Evolutionary conservation across 2,329 filamentous ascomycete species (phyloP).

Genomic region (Nemania bipapillata): DNA sequence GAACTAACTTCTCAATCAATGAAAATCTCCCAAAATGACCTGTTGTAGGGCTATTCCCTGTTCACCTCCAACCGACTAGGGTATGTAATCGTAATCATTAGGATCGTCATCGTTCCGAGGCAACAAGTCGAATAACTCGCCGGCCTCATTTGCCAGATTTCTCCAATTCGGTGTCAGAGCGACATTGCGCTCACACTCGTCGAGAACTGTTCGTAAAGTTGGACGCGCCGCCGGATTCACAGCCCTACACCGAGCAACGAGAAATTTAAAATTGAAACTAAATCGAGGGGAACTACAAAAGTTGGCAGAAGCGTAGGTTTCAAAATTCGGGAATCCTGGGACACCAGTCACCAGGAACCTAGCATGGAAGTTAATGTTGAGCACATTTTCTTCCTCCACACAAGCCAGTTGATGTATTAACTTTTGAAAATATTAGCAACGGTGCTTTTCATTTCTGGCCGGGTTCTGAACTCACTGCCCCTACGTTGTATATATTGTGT

Average conservation of each 20-base stretch:
- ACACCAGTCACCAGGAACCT: no score
- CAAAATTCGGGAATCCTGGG: background rate
- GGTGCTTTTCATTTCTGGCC: no score
- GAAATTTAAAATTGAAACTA: background rate
- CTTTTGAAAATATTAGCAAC: background rate
- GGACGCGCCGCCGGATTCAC: background rate
- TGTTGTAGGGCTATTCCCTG: no score
- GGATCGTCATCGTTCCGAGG: background rate
- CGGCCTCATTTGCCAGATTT: constrained; percentile 4
- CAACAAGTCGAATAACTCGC: constrained; percentile 8
- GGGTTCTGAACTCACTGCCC: constrained; percentile 5
- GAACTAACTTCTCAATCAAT: no score
- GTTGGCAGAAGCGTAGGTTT: background rate
- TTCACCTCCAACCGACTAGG: no score
- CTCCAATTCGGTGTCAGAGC: background rate
- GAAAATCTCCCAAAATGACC: no score
- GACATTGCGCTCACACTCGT: background rate
- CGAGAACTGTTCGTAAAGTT: background rate
- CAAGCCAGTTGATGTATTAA: constrained; percentile 6
- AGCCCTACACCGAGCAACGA: constrained; percentile 17
- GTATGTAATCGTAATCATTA: no score
- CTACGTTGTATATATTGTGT: background rate
- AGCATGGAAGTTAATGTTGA: no score
- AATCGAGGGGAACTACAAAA: background rate
- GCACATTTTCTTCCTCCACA: background rate